These are phyloP conservation scores for Fusarium algeriense DNA, from an alignment of 2,329 filamentous ascomycete genomes.

Conservation along the genomic window DNA sequence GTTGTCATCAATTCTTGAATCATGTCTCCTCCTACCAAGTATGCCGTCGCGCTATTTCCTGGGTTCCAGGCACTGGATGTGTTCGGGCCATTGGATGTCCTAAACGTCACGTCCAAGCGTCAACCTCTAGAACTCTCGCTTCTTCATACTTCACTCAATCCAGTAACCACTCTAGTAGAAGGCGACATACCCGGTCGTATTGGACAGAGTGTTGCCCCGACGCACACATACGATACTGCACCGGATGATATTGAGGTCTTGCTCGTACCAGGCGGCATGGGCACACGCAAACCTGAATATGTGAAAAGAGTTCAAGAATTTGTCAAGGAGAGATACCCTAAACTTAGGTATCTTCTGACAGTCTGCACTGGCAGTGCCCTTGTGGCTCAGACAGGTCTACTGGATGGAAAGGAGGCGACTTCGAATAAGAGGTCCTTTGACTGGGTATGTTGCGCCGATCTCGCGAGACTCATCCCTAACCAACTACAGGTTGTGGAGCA, in stretches of 20 bases:
- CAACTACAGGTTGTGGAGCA: conserved; percentile 51
- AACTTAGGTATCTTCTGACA: conserved; percentile 66
- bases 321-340: conserved; percentile 56
- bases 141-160: conserved; percentile 45
- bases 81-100: conserved; percentile 53
- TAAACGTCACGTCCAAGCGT: conserved; percentile 48
- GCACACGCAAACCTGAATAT: conserved; percentile 44
- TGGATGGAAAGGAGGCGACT: conserved; percentile 69
- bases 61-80: conserved; percentile 46
- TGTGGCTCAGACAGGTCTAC: conserved; percentile 65
- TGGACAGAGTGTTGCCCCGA: conserved; percentile 51
- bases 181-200: conserved; percentile 34
- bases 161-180: conserved; percentile 46
- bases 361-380: conserved; percentile 72
- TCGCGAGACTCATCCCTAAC: neutral
- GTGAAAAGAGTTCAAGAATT: conserved; percentile 54
- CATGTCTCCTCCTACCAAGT: conserved; percentile 38
- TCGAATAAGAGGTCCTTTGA: conserved; percentile 69
- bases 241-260: conserved; percentile 54
- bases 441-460: conserved; percentile 12
- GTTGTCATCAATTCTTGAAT: rapidly evolving
- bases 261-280: conserved; percentile 55
- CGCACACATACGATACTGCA: conserved; percentile 53
- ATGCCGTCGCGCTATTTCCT: conserved; percentile 39
- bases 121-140: conserved; percentile 46